A percentile compares a stretch with the other conserved stretches of the same genome.
Evolutionary conservation across 2,329 filamentous ascomycete genomes (phyloP).

Genomic region (Fusarium napiforme): DNA sequence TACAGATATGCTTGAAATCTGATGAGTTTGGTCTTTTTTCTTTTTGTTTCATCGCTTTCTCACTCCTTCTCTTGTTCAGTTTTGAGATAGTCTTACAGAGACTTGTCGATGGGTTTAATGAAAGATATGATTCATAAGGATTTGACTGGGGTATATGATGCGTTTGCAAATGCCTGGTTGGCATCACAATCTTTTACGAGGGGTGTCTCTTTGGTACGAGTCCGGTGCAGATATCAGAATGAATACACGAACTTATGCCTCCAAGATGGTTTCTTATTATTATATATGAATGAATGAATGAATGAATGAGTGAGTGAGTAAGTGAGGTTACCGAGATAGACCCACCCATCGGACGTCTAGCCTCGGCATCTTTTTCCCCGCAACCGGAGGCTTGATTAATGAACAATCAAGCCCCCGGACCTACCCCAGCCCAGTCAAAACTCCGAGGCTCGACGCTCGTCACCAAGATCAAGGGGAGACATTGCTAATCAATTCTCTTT

Average conservation of each 20-base stretch:
- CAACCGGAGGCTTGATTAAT: conserved; percentile 39
- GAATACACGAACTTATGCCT: not conserved
- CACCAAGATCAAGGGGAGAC: conserved; percentile 22
- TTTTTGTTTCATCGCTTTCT: not conserved
- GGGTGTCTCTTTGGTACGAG: not conserved
- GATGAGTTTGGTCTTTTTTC: conserved; percentile 1
- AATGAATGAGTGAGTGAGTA: not conserved
- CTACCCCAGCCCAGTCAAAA: conserved; percentile 25
- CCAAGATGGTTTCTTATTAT: not conserved
- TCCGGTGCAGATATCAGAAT: not conserved
- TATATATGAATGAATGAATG: not conserved
- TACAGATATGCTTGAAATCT: conserved; percentile 10
- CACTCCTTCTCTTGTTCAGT: not conserved
- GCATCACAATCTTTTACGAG: not conserved
- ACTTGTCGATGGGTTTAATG: not conserved
- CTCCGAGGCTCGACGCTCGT: conserved; percentile 32
- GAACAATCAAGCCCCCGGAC: conserved; percentile 11
- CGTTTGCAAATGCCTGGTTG: not conserved
- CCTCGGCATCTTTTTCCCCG: conserved; percentile 47
- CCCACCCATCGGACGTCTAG: conserved; percentile 36
- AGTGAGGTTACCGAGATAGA: conserved; percentile 25
- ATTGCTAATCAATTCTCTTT: conserved; percentile 8
- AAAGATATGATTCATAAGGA: not conserved
- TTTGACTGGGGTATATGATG: not conserved
- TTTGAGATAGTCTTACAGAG: not conserved